Conservation (phyloP, 768 basidiomycete genomes). For the Paxillus ammoniavirescens region DNA sequence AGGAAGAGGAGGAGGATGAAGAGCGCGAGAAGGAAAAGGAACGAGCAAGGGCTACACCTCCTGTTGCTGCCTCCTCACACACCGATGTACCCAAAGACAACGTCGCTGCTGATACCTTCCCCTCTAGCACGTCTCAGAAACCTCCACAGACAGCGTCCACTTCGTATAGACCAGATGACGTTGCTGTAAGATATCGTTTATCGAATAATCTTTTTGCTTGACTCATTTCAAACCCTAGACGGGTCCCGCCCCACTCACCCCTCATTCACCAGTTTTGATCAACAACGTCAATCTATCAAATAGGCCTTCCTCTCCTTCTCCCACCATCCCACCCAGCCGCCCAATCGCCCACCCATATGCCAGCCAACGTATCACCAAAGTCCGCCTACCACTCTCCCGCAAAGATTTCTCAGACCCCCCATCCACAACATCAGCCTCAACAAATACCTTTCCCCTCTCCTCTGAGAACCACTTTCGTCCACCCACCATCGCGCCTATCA, state of each 20-base stretch:
- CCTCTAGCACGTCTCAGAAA: constrained; percentile 18
- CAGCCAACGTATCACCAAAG: constrained; percentile 28
- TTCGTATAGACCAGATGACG: constrained; percentile 18
- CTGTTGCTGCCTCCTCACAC: constrained; percentile 8
- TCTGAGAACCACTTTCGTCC: constrained; percentile 31
- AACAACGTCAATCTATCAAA: constrained; percentile 14
- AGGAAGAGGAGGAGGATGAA: constrained; percentile 83
- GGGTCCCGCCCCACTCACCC: constrained; percentile 29
- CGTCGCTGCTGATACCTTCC: constrained; percentile 14
- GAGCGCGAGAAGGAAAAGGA: constrained; percentile 59
- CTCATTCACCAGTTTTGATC: constrained; percentile 27
- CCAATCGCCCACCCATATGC: constrained; percentile 9
- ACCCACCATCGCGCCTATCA: constrained; percentile 19
- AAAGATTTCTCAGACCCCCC: constrained; percentile 24
- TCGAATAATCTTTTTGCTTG: background rate
- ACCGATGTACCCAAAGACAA: constrained; percentile 19
- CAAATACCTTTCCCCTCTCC: constrained; percentile 23
- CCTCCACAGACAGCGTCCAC: constrained; percentile 13
- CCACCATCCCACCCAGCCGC: constrained; percentile 23
- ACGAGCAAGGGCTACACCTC: constrained; percentile 31
- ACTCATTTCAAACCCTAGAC: constrained; percentile 16
- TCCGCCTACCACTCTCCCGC: constrained; percentile 26
- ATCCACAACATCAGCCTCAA: constrained; percentile 12
- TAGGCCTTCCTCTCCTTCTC: constrained; percentile 26
- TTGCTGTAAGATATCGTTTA: constrained; percentile 30